Evolutionary conservation across 305 asterid genomes (phyloP).

Genomic region (Fraxinus floribunda): DNA sequence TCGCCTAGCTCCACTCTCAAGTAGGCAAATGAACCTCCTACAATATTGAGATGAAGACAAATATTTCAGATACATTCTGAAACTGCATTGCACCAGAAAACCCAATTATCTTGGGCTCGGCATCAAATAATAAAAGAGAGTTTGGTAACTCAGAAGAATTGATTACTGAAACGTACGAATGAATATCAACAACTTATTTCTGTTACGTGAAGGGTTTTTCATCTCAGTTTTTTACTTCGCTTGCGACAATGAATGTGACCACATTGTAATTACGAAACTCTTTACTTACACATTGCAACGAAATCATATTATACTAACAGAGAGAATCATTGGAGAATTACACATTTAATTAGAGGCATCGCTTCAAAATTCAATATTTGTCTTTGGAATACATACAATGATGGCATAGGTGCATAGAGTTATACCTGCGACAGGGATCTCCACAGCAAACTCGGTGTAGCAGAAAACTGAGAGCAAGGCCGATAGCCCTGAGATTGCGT

Average conservation of each 20-base stretch:
- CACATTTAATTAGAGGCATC: not conserved
- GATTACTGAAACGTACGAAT: not conserved
- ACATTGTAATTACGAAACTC: not conserved
- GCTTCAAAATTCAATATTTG: conserved; percentile 22
- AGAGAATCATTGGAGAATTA: not conserved
- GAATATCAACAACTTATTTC: not conserved
- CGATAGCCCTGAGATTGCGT: conserved; percentile 61
- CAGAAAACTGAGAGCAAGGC: conserved; percentile 79
- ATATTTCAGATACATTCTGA: not conserved
- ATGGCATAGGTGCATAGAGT: no score
- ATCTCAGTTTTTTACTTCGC: not conserved
- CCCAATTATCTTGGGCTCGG: not conserved
- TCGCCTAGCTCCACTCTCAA: conserved; percentile 66
- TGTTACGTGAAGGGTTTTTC: not conserved
- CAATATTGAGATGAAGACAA: not conserved
- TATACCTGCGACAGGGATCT: conserved; percentile 70
- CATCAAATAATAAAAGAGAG: not conserved
- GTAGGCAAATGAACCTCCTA: conserved; percentile 67
- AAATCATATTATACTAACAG: not conserved
- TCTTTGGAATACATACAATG: no score
- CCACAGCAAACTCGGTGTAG: conserved; percentile 78
- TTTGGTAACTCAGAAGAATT: not conserved
- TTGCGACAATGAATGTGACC: not conserved
- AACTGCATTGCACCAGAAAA: not conserved
- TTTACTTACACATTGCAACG: not conserved